Evolutionary conservation across 2,329 filamentous ascomycete genomes (phyloP).

Genomic region (Aquanectria penicillioides): DNA sequence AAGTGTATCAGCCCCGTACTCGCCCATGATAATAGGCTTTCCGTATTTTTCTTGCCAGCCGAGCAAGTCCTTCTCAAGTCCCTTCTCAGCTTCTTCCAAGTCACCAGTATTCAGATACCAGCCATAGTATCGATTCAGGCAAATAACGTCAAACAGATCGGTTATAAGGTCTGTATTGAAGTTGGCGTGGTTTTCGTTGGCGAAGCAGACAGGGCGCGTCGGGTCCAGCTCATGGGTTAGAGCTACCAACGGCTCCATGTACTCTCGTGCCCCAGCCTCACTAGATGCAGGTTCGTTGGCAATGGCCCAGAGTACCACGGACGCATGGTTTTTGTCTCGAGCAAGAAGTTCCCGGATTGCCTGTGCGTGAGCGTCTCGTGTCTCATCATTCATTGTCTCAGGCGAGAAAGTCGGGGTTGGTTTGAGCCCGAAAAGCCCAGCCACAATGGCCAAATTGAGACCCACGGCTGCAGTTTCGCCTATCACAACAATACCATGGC

Average conservation of each 20-base stretch:
- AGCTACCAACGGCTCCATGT: slow-evolving; percentile 18
- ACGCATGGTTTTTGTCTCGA: slow-evolving; percentile 27
- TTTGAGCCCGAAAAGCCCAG: slow-evolving; percentile 11
- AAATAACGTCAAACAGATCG: slow-evolving; percentile 23
- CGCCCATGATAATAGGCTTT: slow-evolving; percentile 26
- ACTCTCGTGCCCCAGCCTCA: slow-evolving; percentile 17
- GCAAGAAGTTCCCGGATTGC: slow-evolving; percentile 20
- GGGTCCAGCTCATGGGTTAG: slow-evolving; percentile 19
- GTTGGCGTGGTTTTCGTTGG: slow-evolving; percentile 15
- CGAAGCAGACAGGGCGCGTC: slow-evolving; percentile 18
- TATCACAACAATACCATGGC: slow-evolving; percentile 25
- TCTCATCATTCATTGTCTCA: slow-evolving; percentile 16
- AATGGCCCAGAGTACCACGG: slow-evolving; percentile 24
- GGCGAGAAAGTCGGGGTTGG: slow-evolving; percentile 16
- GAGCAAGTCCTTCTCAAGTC: slow-evolving; percentile 6
- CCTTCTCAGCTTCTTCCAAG: slow-evolving; percentile 16
- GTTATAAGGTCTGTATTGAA: slow-evolving; percentile 18
- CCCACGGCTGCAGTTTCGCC: slow-evolving; percentile 23
- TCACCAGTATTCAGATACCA: slow-evolving; percentile 24
- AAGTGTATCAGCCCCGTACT: slow-evolving; percentile 24
- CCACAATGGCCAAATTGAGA: slow-evolving; percentile 21
- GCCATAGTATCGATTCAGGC: slow-evolving; percentile 27
- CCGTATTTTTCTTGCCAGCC: slow-evolving; percentile 18
- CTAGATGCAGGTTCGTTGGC: slow-evolving; percentile 23
- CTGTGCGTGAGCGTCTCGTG: slow-evolving; percentile 17